Evolutionary conservation across 306 rosid genomes (phyloP).

Genomic region (Pyrus communis): DNA sequence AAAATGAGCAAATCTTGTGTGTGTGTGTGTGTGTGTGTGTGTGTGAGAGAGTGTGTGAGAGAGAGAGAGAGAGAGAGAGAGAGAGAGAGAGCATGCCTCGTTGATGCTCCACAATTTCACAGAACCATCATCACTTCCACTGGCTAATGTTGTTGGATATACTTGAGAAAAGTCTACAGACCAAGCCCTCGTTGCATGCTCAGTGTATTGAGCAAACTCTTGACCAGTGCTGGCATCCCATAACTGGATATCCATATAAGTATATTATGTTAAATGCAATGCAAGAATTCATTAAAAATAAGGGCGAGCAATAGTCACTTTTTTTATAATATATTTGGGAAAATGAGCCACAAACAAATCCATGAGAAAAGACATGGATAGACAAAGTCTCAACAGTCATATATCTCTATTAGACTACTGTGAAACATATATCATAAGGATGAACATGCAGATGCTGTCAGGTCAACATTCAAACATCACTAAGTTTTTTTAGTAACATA

Average conservation of each 20-base stretch:
- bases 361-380: not conserved
- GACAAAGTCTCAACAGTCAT: not conserved
- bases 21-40: not conserved
- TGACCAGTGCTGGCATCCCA: slow-evolving; percentile 95
- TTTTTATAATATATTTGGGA: not conserved
- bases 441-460: not conserved
- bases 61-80: slow-evolving; percentile 18
- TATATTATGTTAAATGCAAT: slow-evolving; percentile 17
- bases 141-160: slow-evolving; percentile 87
- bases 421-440: not conserved
- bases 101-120: slow-evolving; percentile 87
- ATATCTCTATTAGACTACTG: not conserved
- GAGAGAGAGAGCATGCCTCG: slow-evolving; percentile 56
- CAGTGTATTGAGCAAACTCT: slow-evolving; percentile 59
- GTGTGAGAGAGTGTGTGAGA: not conserved
- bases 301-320: not conserved
- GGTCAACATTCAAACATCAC: not conserved
- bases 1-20: not conserved
- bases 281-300: not conserved
- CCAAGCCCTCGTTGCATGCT: slow-evolving; percentile 88
- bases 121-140: slow-evolving; percentile 86
- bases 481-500: not conserved
- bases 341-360: not conserved
- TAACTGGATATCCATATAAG: slow-evolving; percentile 51
- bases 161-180: slow-evolving; percentile 83